Percentiles rank a stretch among this genome's conserved stretches.
Evolutionary conservation across 2,329 filamentous ascomycete genomes (phyloP).

Genomic region (Aspergillus ustus): DNA sequence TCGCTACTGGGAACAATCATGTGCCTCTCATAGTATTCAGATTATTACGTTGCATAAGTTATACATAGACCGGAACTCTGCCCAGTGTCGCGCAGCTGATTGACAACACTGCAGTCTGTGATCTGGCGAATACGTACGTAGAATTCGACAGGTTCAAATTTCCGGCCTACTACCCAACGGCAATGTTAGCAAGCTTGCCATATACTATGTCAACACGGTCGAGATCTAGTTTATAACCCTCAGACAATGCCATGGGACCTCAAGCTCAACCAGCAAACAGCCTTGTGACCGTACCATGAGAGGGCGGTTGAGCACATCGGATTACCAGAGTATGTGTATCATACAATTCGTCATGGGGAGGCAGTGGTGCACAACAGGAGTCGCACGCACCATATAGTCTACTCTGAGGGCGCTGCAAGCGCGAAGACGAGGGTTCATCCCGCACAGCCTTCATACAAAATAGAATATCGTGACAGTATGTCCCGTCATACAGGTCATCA

Average conservation of each 20-base stretch:
- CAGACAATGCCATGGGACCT: constrained; percentile 52
- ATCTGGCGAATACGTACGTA: not conserved
- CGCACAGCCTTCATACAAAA: not conserved
- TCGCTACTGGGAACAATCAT: not conserved
- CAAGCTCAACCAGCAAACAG: constrained; percentile 49
- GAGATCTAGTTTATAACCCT: constrained; percentile 20
- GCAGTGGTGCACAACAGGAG: constrained; percentile 6
- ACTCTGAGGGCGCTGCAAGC: not conserved
- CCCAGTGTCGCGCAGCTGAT: not conserved
- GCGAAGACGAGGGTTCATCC: not conserved
- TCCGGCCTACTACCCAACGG: not conserved
- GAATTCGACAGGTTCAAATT: not conserved
- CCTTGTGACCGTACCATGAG: constrained; percentile 18
- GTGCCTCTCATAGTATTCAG: not conserved
- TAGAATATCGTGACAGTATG: constrained; percentile 29
- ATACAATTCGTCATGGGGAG: constrained; percentile 42
- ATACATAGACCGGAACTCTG: not conserved
- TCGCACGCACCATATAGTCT: constrained; percentile 15
- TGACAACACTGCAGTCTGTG: not conserved
- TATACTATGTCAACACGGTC: not conserved
- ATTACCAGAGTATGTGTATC: constrained; percentile 50
- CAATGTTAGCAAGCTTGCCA: not conserved
- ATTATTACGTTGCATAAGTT: not conserved
- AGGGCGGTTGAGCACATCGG: constrained; percentile 49
- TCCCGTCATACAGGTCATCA: constrained; percentile 54